These are phyloP conservation scores for Erucastrum elatum DNA, from an alignment of 345 rosid species.

Conservation along the genomic window DNA sequence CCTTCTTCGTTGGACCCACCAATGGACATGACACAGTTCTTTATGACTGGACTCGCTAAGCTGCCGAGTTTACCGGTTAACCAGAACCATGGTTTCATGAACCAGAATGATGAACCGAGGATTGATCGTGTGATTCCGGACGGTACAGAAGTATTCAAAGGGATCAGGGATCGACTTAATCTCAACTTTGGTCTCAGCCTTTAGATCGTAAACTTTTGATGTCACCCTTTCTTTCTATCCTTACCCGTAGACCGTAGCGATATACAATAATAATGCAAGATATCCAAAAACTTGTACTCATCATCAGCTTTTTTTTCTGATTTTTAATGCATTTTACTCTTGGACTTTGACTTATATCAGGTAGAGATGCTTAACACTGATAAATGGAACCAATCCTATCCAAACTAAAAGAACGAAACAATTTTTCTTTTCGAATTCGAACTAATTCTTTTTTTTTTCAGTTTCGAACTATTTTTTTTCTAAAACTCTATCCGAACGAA, in stretches of 20 bases:
- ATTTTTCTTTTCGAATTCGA: no score
- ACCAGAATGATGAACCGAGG: slow-evolving; percentile 18
- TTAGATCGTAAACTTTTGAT: background rate
- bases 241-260: background rate
- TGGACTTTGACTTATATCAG: background rate
- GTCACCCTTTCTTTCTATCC: background rate
- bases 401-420: background rate
- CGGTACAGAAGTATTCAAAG: background rate
- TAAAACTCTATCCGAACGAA: no score
- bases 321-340: no score
- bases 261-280: background rate
- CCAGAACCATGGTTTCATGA: background rate
- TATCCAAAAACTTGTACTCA: background rate
- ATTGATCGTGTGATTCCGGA: background rate
- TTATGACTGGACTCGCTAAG: slow-evolving; percentile 15
- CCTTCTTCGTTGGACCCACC: background rate
- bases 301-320: background rate
- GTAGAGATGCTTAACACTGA: background rate
- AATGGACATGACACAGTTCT: background rate
- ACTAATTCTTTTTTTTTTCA: no score
- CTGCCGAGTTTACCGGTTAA: slow-evolving; percentile 12
- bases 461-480: no score
- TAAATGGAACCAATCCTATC: background rate
- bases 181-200: background rate
- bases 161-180: background rate